Evolutionary conservation across 495 filamentous ascomycete species (phyloP).

Genomic region (Hyaloscypha hepaticicola): DNA sequence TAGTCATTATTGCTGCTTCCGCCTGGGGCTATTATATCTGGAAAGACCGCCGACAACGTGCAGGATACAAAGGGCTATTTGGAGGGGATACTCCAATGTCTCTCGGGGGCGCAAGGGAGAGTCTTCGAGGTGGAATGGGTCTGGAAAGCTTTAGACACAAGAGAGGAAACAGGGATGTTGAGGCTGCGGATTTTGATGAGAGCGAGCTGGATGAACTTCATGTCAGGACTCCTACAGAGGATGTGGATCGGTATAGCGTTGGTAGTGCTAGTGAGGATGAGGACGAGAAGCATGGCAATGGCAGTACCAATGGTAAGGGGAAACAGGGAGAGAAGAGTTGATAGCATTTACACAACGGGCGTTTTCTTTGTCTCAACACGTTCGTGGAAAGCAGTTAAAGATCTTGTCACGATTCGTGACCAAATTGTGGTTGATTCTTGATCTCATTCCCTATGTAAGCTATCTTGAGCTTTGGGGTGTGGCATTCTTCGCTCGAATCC

Average conservation of each 20-base stretch:
- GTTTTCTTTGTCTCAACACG: neutral
- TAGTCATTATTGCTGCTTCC: conserved; percentile 75
- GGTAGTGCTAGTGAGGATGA: conserved; percentile 59
- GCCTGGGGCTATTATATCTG: conserved; percentile 87
- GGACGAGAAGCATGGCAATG: conserved; percentile 24
- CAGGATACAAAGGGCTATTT: conserved; percentile 54
- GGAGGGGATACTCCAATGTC: conserved; percentile 30
- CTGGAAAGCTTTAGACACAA: conserved; percentile 54
- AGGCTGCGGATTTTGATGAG: conserved; percentile 89
- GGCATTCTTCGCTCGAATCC: conserved; percentile 24
- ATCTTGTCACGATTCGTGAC: neutral
- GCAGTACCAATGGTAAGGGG: conserved; percentile 20
- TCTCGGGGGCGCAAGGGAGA: conserved; percentile 28
- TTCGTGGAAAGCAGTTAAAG: neutral
- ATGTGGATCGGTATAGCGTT: conserved; percentile 52
- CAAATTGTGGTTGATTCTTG: neutral
- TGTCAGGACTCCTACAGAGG: conserved; percentile 44
- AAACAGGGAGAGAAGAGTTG: conserved; percentile 21
- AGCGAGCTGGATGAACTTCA: conserved; percentile 77
- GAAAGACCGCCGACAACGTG: conserved; percentile 62
- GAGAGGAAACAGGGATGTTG: conserved; percentile 56
- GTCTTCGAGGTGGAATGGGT: conserved; percentile 33
- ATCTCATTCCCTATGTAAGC: neutral
- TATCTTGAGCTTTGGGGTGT: neutral
- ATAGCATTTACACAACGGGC: conserved; percentile 10